Conservation (phyloP, 768 basidiomycete species). For the Russula compacta region DNA sequence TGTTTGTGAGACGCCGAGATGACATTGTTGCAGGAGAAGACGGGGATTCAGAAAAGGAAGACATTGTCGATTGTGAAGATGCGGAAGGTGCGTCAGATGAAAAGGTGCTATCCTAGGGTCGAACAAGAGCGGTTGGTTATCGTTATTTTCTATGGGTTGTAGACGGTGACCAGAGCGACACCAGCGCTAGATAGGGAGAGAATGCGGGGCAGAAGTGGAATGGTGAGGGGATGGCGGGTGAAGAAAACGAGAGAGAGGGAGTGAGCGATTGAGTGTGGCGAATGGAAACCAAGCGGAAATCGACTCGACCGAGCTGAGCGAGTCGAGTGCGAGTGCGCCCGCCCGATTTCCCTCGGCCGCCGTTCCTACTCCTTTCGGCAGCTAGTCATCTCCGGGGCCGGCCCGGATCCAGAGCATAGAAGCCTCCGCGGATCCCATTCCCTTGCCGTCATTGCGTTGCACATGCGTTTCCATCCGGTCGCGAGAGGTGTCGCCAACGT, state of each 20-base stretch:
- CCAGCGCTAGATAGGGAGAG: constrained; percentile 25
- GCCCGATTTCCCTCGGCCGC: neutral
- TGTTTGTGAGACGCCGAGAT: constrained; percentile 71
- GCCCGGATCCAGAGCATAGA: no score
- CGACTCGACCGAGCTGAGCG: neutral
- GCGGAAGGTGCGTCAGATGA: constrained; percentile 1
- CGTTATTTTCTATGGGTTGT: constrained; percentile 1
- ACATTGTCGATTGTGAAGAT: constrained; percentile 27
- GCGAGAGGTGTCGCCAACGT: no score
- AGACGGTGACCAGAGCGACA: constrained; percentile 16
- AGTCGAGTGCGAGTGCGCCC: no score
- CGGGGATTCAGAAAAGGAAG: constrained; percentile 54
- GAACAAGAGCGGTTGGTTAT: constrained; percentile 1
- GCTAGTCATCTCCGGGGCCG: neutral
- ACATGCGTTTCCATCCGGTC: no score
- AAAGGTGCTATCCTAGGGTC: constrained; percentile 9
- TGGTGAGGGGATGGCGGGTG: constrained; percentile 18
- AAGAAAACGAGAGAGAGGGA: neutral
- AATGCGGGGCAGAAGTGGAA: constrained; percentile 24
- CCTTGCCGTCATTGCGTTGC: no score
- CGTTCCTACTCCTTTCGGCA: neutral
- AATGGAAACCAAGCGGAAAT: neutral
- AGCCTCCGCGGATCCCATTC: no score
- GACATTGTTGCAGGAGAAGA: constrained; percentile 58
- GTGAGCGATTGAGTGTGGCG: neutral